Evolutionary conservation across 257 asterid species (phyloP).

Genomic region (Hygrophila difformis): DNA sequence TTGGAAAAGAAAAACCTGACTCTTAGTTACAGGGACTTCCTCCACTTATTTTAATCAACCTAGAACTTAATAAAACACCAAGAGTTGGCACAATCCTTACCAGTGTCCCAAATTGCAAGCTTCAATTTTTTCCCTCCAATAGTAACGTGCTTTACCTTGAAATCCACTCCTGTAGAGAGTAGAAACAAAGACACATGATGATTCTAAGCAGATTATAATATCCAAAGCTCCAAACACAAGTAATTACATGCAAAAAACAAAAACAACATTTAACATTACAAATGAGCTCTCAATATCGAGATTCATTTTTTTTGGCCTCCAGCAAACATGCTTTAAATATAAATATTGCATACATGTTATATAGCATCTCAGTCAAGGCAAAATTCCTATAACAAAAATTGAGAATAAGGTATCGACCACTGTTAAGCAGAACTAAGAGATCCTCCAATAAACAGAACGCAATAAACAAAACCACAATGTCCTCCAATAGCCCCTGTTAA

Average conservation of each 20-base stretch:
- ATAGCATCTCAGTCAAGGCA: too few relatives aligned
- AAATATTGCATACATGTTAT: too few relatives aligned
- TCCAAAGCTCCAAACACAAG: neutral
- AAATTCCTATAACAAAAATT: too few relatives aligned
- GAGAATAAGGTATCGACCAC: too few relatives aligned
- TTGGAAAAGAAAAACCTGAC: neutral
- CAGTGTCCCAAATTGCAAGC: conserved; percentile 99
- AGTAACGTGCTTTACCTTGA: conserved; percentile 84
- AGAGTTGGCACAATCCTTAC: conserved; percentile 26
- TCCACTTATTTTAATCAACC: neutral
- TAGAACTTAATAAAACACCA: neutral
- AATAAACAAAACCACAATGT: too few relatives aligned
- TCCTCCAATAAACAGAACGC: too few relatives aligned
- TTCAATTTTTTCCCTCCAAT: conserved; percentile 84
- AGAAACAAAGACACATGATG: conserved; percentile 1
- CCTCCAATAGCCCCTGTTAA: too few relatives aligned
- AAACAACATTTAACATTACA: too few relatives aligned
- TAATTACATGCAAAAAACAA: neutral
- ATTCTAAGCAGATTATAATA: neutral
- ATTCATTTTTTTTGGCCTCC: too few relatives aligned
- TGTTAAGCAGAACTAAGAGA: too few relatives aligned
- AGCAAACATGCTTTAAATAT: too few relatives aligned
- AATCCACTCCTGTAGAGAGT: conserved; percentile 67
- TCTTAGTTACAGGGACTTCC: neutral
- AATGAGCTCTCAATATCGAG: too few relatives aligned